A percentile compares a stretch with the other conserved stretches of the same genome.
These are phyloP conservation scores for Pythium guiyangense DNA, from an alignment of 352 stramenopile genomes.

Conservation along the genomic window DNA sequence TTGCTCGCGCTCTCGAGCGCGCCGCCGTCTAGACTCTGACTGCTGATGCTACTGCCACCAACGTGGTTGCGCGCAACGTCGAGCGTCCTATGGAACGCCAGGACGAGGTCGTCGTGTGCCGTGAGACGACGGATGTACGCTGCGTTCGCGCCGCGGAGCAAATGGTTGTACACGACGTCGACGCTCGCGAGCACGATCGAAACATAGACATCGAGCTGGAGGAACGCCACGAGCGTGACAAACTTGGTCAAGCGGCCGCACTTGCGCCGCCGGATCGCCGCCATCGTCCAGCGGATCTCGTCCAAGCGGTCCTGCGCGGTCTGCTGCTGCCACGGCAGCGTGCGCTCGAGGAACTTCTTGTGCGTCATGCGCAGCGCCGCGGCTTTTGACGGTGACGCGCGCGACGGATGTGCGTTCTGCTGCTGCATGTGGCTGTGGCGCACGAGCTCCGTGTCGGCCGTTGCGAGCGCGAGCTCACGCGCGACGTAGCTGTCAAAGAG, in stretches of 20 bases:
- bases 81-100: constrained; percentile 22
- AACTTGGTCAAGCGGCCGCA: constrained; percentile 58
- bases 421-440: constrained; percentile 57
- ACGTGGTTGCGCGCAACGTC: constrained; percentile 1
- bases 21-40: background rate
- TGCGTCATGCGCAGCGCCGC: constrained; percentile 14
- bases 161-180: constrained; percentile 28
- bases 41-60: background rate
- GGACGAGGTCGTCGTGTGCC: constrained; percentile 24
- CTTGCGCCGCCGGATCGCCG: constrained; percentile 50
- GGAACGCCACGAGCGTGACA: constrained; percentile 45
- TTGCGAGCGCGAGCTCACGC: constrained; percentile 42
- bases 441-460: constrained; percentile 40
- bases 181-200: constrained; percentile 34
- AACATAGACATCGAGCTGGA: constrained; percentile 45
- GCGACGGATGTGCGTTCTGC: constrained; percentile 9
- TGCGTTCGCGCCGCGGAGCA: constrained; percentile 44
- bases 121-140: constrained; percentile 23
- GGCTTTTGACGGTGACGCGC: constrained; percentile 19
- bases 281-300: constrained; percentile 67
- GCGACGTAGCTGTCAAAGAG: constrained; percentile 54
- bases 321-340: constrained; percentile 14
- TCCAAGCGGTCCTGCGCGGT: constrained; percentile 25
- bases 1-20: background rate
- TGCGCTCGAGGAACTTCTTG: constrained; percentile 19